These are phyloP conservation scores for Verticillium nonalfalfae DNA, from an alignment of 2,329 filamentous ascomycete genomes.

Conservation along the genomic window DNA sequence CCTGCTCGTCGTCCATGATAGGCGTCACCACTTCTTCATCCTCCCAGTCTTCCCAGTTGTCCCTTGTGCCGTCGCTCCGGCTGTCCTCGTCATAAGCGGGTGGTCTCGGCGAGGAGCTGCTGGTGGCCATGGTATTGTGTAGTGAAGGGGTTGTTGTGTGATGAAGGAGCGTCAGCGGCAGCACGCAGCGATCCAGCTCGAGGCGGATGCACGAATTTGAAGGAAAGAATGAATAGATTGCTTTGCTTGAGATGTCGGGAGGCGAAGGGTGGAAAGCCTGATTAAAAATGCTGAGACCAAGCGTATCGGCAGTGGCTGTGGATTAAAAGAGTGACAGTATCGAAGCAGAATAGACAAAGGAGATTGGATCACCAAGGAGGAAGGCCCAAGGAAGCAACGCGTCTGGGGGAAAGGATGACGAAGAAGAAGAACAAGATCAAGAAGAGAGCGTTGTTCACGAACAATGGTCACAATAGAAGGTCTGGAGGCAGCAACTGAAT, in stretches of 20 bases:
- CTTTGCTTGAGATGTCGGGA: not conserved
- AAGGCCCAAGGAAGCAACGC: not conserved
- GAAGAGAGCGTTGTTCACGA: not conserved
- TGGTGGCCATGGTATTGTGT: conserved; percentile 1
- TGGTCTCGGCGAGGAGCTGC: not conserved
- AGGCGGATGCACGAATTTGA: not conserved
- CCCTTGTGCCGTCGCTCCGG: conserved; percentile 13
- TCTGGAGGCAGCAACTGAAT: not conserved
- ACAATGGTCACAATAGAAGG: not conserved
- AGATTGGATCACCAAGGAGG: not conserved
- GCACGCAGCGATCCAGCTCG: not conserved
- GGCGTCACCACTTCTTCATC: conserved; percentile 38
- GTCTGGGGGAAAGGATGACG: not conserved
- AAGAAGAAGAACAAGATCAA: too few relatives aligned
- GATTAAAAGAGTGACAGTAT: not conserved
- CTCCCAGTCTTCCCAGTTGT: conserved; percentile 50
- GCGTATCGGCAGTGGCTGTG: not conserved
- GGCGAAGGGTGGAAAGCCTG: not conserved
- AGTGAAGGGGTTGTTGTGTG: not conserved
- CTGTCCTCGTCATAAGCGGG: not conserved
- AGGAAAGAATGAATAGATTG: not conserved
- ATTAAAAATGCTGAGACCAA: not conserved
- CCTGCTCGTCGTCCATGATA: conserved; percentile 29
- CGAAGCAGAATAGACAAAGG: not conserved
- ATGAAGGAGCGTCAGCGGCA: not conserved